These are phyloP conservation scores for Casuarina glauca DNA, from an alignment of 306 rosid genomes.

Conservation along the genomic window DNA sequence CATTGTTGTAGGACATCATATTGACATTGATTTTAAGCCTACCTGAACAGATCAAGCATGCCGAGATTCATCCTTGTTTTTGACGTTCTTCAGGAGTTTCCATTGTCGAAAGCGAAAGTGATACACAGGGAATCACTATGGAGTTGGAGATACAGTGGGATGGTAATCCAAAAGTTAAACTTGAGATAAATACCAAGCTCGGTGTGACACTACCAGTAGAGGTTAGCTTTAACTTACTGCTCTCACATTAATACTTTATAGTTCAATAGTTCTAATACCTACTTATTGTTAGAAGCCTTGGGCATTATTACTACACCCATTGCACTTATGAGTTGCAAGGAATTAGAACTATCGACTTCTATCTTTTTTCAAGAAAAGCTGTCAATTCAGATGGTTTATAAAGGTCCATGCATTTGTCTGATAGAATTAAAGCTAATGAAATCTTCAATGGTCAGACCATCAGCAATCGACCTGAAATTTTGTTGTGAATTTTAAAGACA, in stretches of 20 bases:
- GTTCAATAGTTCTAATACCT: no score
- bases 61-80: conserved; percentile 22
- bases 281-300: no score
- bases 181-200: conserved; percentile 74
- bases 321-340: neutral
- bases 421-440: neutral
- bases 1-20: neutral
- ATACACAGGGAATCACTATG: conserved; percentile 57
- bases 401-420: neutral
- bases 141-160: conserved; percentile 98
- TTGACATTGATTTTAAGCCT: neutral
- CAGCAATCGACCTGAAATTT: neutral
- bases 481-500: neutral
- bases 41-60: no score
- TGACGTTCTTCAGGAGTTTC: conserved; percentile 54
- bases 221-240: conserved; percentile 45
- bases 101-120: conserved; percentile 64
- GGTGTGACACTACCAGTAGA: conserved; percentile 83
- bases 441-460: neutral
- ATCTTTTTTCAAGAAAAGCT: neutral
- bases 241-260: neutral
- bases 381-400: neutral
- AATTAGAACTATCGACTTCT: conserved; percentile 3
- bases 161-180: conserved; percentile 77
- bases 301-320: no score